phyloP scores from a whole-genome alignment of 2,329 filamentous ascomycete species.

The Chrysoporthe austroafricana region DNA sequence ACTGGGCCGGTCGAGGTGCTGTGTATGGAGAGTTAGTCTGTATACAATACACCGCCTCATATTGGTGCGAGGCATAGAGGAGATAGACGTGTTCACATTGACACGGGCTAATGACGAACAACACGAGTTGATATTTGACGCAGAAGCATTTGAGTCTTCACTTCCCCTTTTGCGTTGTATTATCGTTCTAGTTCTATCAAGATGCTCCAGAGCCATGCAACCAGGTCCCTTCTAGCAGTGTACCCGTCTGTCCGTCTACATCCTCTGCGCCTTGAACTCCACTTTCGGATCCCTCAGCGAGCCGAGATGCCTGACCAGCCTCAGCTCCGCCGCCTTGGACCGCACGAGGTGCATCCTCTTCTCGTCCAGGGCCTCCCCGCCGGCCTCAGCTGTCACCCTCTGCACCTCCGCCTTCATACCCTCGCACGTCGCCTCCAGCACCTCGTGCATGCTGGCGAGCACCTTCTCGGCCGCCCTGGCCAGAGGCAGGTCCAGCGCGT shows the following conservation, averaged over 20 bases:
- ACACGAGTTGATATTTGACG: not conserved
- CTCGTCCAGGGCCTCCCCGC: conserved; percentile 44
- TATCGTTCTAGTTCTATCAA: conserved; percentile 24
- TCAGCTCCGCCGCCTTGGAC: conserved; percentile 87
- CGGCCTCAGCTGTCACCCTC: conserved; percentile 46
- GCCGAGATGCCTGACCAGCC: conserved; percentile 74
- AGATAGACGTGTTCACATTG: conserved; percentile 4
- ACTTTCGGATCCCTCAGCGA: conserved; percentile 69
- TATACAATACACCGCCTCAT: not conserved
- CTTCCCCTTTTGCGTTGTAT: conserved; percentile 6
- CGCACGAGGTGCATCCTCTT: conserved; percentile 68
- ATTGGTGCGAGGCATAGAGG: not conserved
- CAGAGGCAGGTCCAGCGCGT: conserved; percentile 74
- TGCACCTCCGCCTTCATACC: conserved; percentile 60
- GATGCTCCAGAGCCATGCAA: conserved; percentile 7
- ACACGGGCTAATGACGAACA: conserved; percentile 5
- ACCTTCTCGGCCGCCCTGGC: conserved; percentile 85
- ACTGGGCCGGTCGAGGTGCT: not conserved
- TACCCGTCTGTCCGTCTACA: conserved; percentile 39
- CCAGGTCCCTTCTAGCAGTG: not conserved
- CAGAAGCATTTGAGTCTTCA: not conserved
- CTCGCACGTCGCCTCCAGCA: conserved; percentile 70
- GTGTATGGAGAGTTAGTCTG: not conserved
- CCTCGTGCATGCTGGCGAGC: conserved; percentile 87
- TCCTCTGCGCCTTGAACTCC: conserved; percentile 61